A percentile compares a stretch with the other conserved stretches of the same genome.
phyloP scores from a whole-genome alignment of 768 basidiomycete species.

The Lyophyllum decastes region DNA sequence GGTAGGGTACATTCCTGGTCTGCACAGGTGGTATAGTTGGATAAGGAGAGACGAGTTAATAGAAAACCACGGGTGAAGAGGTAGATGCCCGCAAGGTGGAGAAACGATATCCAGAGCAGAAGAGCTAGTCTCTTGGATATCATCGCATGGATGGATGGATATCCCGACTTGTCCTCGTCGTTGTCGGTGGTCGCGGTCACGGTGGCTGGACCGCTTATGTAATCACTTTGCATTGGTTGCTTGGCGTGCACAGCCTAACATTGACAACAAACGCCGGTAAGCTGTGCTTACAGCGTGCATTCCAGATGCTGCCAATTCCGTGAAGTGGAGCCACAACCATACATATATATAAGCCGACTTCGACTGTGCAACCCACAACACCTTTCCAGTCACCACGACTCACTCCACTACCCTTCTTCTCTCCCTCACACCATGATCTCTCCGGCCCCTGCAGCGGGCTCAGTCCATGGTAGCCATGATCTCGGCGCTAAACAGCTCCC shows the following conservation, averaged over 20 bases:
- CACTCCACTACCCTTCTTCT: background rate
- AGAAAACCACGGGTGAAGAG: constrained; percentile 94
- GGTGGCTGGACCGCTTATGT: background rate
- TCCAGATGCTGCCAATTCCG: background rate
- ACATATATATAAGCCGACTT: constrained; percentile 1
- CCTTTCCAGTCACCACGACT: background rate
- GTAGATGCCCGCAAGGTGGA: constrained; percentile 81
- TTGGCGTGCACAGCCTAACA: background rate
- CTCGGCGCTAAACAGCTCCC: background rate
- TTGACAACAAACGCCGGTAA: background rate
- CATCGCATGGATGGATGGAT: constrained; percentile 12
- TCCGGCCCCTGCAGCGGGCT: background rate
- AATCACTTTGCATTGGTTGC: background rate
- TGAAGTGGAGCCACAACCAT: background rate
- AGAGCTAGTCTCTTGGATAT: constrained; percentile 32
- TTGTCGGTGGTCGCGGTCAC: background rate
- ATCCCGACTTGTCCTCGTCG: background rate
- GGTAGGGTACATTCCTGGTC: constrained; percentile 43
- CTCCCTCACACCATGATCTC: background rate
- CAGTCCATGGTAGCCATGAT: background rate
- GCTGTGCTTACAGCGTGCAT: background rate
- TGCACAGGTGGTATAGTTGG: constrained; percentile 49
- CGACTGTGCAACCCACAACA: background rate
- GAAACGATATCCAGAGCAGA: constrained; percentile 58
- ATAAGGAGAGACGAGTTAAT: constrained; percentile 72